Evolutionary conservation across 148 eudicot genomes (phyloP).

Genomic region (Polygonum aviculare): DNA sequence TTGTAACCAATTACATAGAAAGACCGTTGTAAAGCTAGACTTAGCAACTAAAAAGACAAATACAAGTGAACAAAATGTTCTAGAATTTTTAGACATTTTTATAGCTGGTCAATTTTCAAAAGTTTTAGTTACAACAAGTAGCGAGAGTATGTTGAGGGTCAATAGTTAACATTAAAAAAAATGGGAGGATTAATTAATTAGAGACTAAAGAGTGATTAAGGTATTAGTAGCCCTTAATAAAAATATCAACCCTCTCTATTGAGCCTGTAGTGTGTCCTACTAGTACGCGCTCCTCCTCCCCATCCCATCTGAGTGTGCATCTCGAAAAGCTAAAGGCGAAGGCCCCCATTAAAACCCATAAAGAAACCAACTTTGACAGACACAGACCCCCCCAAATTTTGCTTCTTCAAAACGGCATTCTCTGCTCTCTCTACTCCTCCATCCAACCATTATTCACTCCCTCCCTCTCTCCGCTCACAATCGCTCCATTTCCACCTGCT

Average conservation of each 20-base stretch:
- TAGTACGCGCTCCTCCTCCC: neutral
- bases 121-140: neutral
- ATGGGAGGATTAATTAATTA: neutral
- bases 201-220: neutral
- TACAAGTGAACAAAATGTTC: no score
- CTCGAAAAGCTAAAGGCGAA: conserved; percentile 7
- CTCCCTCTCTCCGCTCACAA: neutral
- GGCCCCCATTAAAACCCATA: neutral
- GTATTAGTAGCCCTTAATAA: neutral
- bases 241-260: neutral
- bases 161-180: neutral
- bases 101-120: neutral
- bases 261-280: neutral
- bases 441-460: neutral
- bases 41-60: no score
- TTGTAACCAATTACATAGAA: no score
- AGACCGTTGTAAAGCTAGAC: no score
- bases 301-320: neutral
- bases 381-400: conserved; percentile 5
- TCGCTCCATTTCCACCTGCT: neutral
- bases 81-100: no score
- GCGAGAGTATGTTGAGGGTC: neutral
- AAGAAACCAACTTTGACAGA: neutral
- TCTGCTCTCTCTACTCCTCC: neutral
- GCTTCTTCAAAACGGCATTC: conserved; percentile 43